Conservation (phyloP, 768 basidiomycete species). For the Trametes cubensis region DNA sequence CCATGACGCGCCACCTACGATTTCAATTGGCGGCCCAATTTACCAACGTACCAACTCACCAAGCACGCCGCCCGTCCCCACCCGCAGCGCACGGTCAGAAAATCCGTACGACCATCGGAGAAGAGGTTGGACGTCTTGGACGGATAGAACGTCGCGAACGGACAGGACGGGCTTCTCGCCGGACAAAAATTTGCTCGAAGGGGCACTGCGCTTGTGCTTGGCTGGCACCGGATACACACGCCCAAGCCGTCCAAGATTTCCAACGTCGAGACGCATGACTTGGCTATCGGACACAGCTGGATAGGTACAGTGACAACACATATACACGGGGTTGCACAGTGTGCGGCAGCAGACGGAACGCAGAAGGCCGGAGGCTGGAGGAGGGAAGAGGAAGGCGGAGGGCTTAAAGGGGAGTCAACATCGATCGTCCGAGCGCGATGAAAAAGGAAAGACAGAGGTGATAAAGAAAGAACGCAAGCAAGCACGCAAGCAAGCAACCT, state of each 20-base stretch:
- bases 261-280: constrained; percentile 8
- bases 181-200: neutral
- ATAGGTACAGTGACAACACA: constrained; percentile 19
- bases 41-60: too few relatives aligned
- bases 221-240: neutral
- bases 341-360: neutral
- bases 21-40: too few relatives aligned
- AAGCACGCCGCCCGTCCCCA: too few relatives aligned
- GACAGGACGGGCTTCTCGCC: neutral
- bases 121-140: neutral
- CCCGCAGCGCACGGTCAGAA: constrained; percentile 7
- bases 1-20: too few relatives aligned
- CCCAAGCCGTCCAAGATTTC: neutral
- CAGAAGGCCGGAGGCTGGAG: neutral
- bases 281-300: constrained; percentile 2
- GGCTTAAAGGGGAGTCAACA: neutral
- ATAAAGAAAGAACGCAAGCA: neutral
- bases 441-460: neutral
- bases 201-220: neutral
- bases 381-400: too few relatives aligned
- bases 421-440: neutral
- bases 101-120: constrained; percentile 2
- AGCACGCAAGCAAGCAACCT: too few relatives aligned
- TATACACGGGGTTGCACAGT: constrained; percentile 7
- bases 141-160: neutral